phyloP scores from a whole-genome alignment of 192 early-diverging fungal genomes.

The Coemansia sp. region DNA sequence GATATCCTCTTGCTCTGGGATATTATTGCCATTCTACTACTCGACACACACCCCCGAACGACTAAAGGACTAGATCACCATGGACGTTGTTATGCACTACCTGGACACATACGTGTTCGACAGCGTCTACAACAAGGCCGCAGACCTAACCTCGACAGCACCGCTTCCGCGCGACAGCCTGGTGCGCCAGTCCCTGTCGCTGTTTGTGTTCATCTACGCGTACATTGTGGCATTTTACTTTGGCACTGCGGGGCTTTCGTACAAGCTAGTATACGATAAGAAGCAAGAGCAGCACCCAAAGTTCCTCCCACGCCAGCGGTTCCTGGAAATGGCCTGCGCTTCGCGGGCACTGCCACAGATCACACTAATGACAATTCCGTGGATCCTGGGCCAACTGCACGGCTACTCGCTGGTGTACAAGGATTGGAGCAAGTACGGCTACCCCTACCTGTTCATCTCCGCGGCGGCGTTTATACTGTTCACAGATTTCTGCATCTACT shows the following conservation, averaged over 20 bases:
- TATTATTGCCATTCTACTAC: not conserved
- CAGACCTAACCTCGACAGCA: constrained; percentile 39
- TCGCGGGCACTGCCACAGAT: constrained; percentile 78
- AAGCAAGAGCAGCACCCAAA: constrained; percentile 91
- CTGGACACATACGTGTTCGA: constrained; percentile 67
- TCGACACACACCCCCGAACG: too few species aligned
- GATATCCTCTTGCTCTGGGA: too few species aligned
- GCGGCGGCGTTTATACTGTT: constrained; percentile 80
- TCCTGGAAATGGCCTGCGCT: constrained; percentile 81
- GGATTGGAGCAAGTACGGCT: constrained; percentile 66
- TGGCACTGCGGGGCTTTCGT: constrained; percentile 69
- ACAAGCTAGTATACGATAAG: constrained; percentile 85
- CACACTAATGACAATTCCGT: constrained; percentile 81
- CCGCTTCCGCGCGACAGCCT: constrained; percentile 60
- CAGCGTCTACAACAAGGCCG: constrained; percentile 56
- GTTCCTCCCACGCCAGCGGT: constrained; percentile 84
- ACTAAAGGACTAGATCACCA: constrained; percentile 9
- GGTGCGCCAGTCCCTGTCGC: constrained; percentile 68
- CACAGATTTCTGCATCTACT: constrained; percentile 95
- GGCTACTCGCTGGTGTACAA: constrained; percentile 88
- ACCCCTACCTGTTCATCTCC: constrained; percentile 67
- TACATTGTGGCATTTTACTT: constrained; percentile 84
- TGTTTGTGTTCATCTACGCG: constrained; percentile 68
- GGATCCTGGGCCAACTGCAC: constrained; percentile 86
- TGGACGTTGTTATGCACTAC: constrained; percentile 66